phyloP scores from a whole-genome alignment of 2,329 filamentous ascomycete genomes.

The Fusarium sp. region DNA sequence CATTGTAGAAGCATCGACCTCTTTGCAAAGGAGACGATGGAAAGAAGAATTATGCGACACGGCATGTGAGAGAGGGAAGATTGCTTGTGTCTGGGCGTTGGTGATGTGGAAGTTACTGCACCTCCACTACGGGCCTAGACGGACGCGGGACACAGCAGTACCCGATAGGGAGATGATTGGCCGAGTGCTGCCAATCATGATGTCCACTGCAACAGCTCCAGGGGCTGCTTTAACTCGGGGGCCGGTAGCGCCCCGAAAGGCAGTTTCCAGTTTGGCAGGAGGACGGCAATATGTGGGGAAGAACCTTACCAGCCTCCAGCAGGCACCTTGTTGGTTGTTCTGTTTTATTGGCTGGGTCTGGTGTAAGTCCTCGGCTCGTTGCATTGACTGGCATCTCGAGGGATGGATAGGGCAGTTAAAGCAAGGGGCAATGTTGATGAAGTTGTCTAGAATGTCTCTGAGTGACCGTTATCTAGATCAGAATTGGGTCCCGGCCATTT shows the following conservation, averaged over 20 bases:
- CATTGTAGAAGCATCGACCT: constrained; percentile 50
- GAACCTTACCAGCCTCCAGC: background rate
- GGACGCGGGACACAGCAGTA: constrained; percentile 11
- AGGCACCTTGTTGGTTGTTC: constrained; percentile 13
- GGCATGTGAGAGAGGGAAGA: constrained; percentile 20
- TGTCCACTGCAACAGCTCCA: constrained; percentile 1
- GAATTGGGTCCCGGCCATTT: background rate
- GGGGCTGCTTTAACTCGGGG: constrained; percentile 7
- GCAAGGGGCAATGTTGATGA: background rate
- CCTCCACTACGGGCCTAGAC: background rate
- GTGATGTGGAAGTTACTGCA: constrained; percentile 35
- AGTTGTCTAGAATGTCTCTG: background rate
- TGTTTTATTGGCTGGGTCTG: background rate
- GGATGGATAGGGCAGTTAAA: background rate
- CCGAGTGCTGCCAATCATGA: background rate
- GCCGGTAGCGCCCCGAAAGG: constrained; percentile 15
- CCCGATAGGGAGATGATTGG: constrained; percentile 35
- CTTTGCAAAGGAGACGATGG: constrained; percentile 8
- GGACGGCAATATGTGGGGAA: constrained; percentile 33
- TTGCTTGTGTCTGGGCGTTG: constrained; percentile 15
- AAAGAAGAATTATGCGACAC: constrained; percentile 4
- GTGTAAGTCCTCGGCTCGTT: constrained; percentile 7
- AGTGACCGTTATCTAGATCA: background rate
- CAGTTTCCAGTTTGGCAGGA: background rate
- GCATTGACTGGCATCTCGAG: background rate